These are phyloP conservation scores for Hibiscus mutabilis DNA, from an alignment of 345 rosid species.

Conservation along the genomic window DNA sequence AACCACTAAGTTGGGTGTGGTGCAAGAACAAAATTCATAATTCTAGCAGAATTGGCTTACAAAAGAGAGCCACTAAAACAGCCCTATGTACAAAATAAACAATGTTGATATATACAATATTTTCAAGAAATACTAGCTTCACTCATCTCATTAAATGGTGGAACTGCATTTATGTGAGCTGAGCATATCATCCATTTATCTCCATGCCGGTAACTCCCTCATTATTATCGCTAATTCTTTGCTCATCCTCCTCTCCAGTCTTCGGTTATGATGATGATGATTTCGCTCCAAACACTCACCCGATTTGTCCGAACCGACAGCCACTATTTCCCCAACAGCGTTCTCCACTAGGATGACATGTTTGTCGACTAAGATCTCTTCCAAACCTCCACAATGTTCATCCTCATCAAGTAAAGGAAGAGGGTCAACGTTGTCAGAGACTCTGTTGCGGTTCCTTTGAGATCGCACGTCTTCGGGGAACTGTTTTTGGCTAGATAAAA, in stretches of 20 bases:
- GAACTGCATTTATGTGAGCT: not conserved
- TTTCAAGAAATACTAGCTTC: too few relatives aligned
- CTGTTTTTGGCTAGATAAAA: not conserved
- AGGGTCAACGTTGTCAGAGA: not conserved
- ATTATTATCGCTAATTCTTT: not conserved
- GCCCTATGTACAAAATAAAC: too few relatives aligned
- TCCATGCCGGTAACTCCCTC: not conserved
- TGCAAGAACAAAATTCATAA: too few relatives aligned
- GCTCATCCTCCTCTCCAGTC: not conserved
- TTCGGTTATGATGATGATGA: not conserved
- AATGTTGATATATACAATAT: too few relatives aligned
- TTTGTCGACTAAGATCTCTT: not conserved
- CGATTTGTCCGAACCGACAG: not conserved
- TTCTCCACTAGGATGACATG: slow-evolving; percentile 2
- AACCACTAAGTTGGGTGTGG: too few relatives aligned
- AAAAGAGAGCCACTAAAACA: too few relatives aligned
- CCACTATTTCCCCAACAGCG: not conserved
- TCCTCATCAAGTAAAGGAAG: not conserved
- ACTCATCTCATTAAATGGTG: too few relatives aligned
- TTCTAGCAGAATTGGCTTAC: too few relatives aligned
- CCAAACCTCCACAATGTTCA: not conserved
- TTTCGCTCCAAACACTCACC: not conserved
- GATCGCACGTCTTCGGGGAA: not conserved
- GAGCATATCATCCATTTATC: not conserved
- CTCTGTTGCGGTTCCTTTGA: not conserved